Conservation (phyloP, 768 basidiomycete species). For the Tephrocybe rancida region DNA sequence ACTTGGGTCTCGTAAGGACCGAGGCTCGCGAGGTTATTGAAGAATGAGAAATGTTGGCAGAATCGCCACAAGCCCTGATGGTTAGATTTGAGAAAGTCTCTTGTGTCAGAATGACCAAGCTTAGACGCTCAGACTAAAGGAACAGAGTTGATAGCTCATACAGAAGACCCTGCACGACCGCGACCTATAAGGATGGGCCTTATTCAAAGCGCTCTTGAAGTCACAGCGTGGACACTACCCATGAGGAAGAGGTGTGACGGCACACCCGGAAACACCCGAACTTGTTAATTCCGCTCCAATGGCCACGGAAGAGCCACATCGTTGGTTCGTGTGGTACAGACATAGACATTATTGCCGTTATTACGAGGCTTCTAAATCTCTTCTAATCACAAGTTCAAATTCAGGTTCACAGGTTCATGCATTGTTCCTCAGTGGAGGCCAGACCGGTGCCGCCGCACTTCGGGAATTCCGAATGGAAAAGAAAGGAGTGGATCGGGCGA, state of each 20-base stretch:
- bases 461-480: slow-evolving; percentile 20
- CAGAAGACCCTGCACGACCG: not conserved
- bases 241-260: slow-evolving; percentile 5
- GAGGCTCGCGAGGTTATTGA: slow-evolving; percentile 3
- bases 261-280: slow-evolving; percentile 20
- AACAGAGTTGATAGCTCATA: slow-evolving; percentile 7
- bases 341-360: slow-evolving; percentile 14
- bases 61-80: slow-evolving; percentile 2
- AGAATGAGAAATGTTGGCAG: not conserved
- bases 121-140: too few species aligned
- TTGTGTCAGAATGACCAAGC: too few species aligned
- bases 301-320: slow-evolving; percentile 21
- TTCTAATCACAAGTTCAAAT: slow-evolving; percentile 13
- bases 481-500: slow-evolving; percentile 6
- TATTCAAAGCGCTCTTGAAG: not conserved
- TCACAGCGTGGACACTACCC: not conserved
- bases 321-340: slow-evolving; percentile 12
- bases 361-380: slow-evolving; percentile 9
- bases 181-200: not conserved
- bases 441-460: slow-evolving; percentile 20
- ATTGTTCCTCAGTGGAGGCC: slow-evolving; percentile 8
- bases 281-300: slow-evolving; percentile 19
- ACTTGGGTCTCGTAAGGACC: not conserved
- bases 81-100: not conserved
- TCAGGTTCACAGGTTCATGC: slow-evolving; percentile 21